Evolutionary conservation across 2,329 filamentous ascomycete genomes (phyloP), one percentile per base, ranked within the genome.

Genomic region (Venturia aucupariae): DNA sequence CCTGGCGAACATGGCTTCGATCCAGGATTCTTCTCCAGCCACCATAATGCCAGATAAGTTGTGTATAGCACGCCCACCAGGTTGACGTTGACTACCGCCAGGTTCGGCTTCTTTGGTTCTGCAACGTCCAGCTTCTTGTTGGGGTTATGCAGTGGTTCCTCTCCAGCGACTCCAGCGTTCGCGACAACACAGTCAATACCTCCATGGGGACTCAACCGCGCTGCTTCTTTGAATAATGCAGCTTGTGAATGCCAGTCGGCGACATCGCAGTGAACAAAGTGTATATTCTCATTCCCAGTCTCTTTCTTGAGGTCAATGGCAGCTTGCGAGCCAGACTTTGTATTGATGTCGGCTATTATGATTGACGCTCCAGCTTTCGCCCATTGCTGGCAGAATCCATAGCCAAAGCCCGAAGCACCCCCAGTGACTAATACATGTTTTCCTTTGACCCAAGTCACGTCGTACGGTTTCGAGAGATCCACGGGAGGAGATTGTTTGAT

Each of bases 61-160:
- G 87, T 89, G 74, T 87, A 89, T 65, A 86, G 74, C 46, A 86
- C 82, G 15, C 86, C 87, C 0, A 77, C 83, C 67, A 87, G 73
- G 72, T 90, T 88, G 61, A 89, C 83, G 65, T 86, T 81, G 44
- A 88, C 70, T 57, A 82, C 82, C 19, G 74, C 77, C 55, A 86
- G 78, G 65, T 76, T 74, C 0, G 85, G 85, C 64, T 78, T 71
- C 0, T 76, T 76, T 3, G 81, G 81, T 24, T 63, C 66, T 63
- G 78, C 76, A 7, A 81, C 77, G 22, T 72, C 72, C 65, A 78
- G 75, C 46, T 81, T 74, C 65, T 77, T 74, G 30, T 67, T 68
- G 0, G 82, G 82, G 55, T 72, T 67, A 71, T 85, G 83, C 66
- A 87, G 81, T 4, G 66, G 54, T 39, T 71, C 71, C 1, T 38